Percentiles rank a stretch among this genome's conserved stretches.
Conservation (phyloP, 2,329 filamentous ascomycete species). For the Aspergillus sp. region DNA sequence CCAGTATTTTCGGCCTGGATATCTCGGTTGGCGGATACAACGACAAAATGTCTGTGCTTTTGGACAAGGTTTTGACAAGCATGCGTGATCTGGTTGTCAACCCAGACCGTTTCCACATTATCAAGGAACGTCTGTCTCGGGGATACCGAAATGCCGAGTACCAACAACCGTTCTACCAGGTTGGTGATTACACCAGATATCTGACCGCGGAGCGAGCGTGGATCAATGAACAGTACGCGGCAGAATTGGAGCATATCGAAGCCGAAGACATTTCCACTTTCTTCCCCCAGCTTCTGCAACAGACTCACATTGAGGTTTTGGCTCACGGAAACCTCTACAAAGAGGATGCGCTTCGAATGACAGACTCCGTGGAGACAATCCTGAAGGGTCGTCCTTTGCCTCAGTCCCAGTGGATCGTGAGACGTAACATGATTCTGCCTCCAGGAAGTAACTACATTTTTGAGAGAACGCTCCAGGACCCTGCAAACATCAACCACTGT, state of each 20-base stretch:
- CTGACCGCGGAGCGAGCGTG: slow-evolving; percentile 72
- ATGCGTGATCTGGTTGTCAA: slow-evolving; percentile 81
- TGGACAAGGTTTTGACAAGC: slow-evolving; percentile 81
- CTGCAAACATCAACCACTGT: slow-evolving; percentile 83
- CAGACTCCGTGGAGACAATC: slow-evolving; percentile 72
- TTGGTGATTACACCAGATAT: slow-evolving; percentile 77
- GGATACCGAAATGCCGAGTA: slow-evolving; percentile 82
- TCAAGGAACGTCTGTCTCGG: slow-evolving; percentile 77
- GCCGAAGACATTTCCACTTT: slow-evolving; percentile 71
- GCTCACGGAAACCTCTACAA: slow-evolving; percentile 92
- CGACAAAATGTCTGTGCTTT: slow-evolving; percentile 84
- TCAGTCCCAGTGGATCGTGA: slow-evolving; percentile 71
- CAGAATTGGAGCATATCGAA: slow-evolving; percentile 70
- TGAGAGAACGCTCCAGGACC: slow-evolving; percentile 74
- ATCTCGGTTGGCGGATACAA: slow-evolving; percentile 87
- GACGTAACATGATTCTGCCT: slow-evolving; percentile 71
- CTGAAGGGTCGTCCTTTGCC: slow-evolving; percentile 71
- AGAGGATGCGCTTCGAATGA: slow-evolving; percentile 82
- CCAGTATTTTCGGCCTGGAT: slow-evolving; percentile 68
- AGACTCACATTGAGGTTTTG: slow-evolving; percentile 82
- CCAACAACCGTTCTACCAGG: slow-evolving; percentile 82
- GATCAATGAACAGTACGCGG: slow-evolving; percentile 73
- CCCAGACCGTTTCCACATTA: slow-evolving; percentile 82
- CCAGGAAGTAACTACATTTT: slow-evolving; percentile 80
- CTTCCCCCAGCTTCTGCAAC: slow-evolving; percentile 72